Evolutionary conservation across 225 moss, liverwort and hornwort genomes (phyloP).

Genomic region (Anthoceros angustus): DNA sequence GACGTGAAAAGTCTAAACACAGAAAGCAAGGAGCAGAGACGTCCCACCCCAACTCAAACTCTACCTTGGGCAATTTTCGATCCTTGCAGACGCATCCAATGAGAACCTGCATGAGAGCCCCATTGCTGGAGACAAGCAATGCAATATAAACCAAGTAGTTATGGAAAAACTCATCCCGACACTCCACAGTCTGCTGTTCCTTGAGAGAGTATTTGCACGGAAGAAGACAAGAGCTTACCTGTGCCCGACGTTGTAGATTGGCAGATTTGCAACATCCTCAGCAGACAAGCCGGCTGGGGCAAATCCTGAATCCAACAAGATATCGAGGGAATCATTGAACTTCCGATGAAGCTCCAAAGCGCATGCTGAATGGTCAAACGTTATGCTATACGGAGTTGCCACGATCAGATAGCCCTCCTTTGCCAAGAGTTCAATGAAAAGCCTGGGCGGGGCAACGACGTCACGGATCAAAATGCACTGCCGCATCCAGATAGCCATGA

Average conservation of each 20-base stretch:
- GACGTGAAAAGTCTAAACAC: not conserved
- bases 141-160: not conserved
- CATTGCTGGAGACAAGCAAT: conserved; percentile 40
- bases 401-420: conserved; percentile 93
- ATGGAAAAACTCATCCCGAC: not conserved
- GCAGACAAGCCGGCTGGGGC: conserved; percentile 28
- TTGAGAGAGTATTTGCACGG: not conserved
- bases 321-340: conserved; percentile 44
- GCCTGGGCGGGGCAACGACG: conserved; percentile 21
- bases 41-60: not conserved
- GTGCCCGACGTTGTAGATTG: conserved; percentile 84
- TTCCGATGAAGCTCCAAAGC: conserved; percentile 54
- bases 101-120: conserved; percentile 93
- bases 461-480: conserved; percentile 6
- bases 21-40: not conserved
- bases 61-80: conserved; percentile 58
- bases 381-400: conserved; percentile 75
- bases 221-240: conserved; percentile 28
- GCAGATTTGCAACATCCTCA: conserved; percentile 41
- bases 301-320: conserved; percentile 31
- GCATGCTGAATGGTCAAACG: conserved; percentile 65
- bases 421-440: conserved; percentile 73
- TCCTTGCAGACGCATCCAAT: conserved; percentile 69
- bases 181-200: not conserved
- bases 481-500: conserved; percentile 4